Base-by-base conservation (phyloP, 805 yeast species). In the Debaryomyces prosopidis region DNA sequence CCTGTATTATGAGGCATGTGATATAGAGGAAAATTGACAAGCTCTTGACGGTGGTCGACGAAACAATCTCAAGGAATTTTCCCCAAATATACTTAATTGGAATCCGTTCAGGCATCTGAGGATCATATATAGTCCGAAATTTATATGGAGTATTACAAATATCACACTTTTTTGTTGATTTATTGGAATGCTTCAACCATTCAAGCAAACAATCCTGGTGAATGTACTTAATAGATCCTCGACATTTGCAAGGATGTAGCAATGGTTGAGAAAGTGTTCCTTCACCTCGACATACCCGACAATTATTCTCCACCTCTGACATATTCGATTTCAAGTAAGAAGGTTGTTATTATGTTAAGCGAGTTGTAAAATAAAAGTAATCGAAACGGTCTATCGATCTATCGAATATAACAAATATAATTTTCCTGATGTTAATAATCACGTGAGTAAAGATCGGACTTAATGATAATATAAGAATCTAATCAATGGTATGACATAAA, bases 231-330 rank as follows among this genome's bases (percentile, higher is more conserved):
- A 94, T 95, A 11, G 96, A 86, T 1, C 99, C 99, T 43, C 89
- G 76, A 67, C 99, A 94, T 58, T 81, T 84, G 67, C 99, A 94
- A 3, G 99, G 99, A 63, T 87, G 91, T 51, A 79, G 85, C 38
- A 94, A 71, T 3, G 97, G 97, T 51, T 87, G 89, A 1, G 78
- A 81, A 0, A 67, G 69, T 0, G 94, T 81, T n/a, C 80, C 91
- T 55, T 89, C 98, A 32, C 96, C 92, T 42, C 97, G 85, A 62
- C 99, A 94, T 38, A 94, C 91, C 48, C 99, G 85, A 65, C 99
- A 94, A 3, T 85, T 77, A 27, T 73, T 76, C 47, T 77, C 85
- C 30, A 45, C 33, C 15, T 38, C 41, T 23, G 41, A 38, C 41
- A 38, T 38, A 17, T 9, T 28, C 39, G 26, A 23, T 7, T 23